Percentiles rank a stretch among this genome's conserved stretches.
Conservation (phyloP, 2,329 filamentous ascomycete species). For the Raffaelea arxii region DNA sequence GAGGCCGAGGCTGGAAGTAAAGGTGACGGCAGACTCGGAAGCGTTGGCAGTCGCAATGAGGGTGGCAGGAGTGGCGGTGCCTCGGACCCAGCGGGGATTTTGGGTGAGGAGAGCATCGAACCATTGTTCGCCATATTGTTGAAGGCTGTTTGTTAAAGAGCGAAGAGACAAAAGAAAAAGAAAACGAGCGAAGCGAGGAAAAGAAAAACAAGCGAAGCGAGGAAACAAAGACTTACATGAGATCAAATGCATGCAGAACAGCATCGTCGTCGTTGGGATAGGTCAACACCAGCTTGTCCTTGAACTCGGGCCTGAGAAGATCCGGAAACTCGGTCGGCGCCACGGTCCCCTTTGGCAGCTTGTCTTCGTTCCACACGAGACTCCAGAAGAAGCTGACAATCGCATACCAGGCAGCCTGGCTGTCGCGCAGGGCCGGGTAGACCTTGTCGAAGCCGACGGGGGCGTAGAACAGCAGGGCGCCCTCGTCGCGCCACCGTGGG, state of each 20-base stretch:
- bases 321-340: constrained; percentile 32
- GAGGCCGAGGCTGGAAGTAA: constrained; percentile 15
- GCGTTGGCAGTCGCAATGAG: constrained; percentile 21
- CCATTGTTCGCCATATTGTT: constrained; percentile 33
- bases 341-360: constrained; percentile 20
- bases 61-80: constrained; percentile 31
- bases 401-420: constrained; percentile 31
- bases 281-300: constrained; percentile 42
- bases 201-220: too few species aligned
- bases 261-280: constrained; percentile 52
- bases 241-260: constrained; percentile 38
- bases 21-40: constrained; percentile 19
- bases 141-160: too few species aligned
- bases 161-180: too few species aligned
- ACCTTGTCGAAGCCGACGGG: constrained; percentile 35
- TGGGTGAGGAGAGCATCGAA: constrained; percentile 36
- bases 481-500: constrained; percentile 38
- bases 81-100: constrained; percentile 44
- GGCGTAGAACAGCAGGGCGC: constrained; percentile 37
- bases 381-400: constrained; percentile 27
- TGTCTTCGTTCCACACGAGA: constrained; percentile 26
- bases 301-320: constrained; percentile 37
- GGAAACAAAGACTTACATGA: constrained; percentile 26
- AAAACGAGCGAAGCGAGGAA: too few species aligned
- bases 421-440: constrained; percentile 29